Conservation (phyloP, 2,329 filamentous ascomycete species). For the Madurella mycetomatis region DNA sequence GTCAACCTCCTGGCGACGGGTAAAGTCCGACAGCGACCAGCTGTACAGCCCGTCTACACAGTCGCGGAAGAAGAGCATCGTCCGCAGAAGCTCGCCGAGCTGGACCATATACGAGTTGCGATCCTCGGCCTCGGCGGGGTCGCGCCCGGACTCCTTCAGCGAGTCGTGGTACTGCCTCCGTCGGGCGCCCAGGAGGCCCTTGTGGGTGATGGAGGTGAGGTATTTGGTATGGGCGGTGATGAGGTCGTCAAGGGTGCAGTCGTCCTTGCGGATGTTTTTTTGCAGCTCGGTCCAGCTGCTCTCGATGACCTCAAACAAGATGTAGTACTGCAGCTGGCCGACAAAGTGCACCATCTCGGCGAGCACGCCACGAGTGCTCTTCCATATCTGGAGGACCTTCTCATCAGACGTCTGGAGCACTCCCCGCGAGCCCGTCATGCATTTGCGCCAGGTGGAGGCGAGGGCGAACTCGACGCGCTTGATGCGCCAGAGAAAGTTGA, state of each 20-base stretch:
- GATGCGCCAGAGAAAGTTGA: conserved; percentile 98
- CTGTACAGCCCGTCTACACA: conserved; percentile 91
- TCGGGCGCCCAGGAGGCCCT: conserved; percentile 80
- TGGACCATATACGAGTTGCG: conserved; percentile 79
- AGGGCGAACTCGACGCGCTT: conserved; percentile 96
- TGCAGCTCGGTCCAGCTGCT: conserved; percentile 91
- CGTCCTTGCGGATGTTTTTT: conserved; percentile 73
- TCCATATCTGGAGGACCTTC: conserved; percentile 76
- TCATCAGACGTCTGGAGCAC: conserved; percentile 72
- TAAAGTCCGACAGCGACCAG: conserved; percentile 93
- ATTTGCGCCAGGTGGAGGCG: conserved; percentile 85
- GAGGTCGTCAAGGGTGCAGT: conserved; percentile 89
- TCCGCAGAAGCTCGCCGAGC: conserved; percentile 84
- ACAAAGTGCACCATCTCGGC: conserved; percentile 99
- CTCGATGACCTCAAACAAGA: conserved; percentile 97
- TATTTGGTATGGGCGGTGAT: conserved; percentile 89
- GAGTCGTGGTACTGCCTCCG: conserved; percentile 38
- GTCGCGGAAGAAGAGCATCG: conserved; percentile 92
- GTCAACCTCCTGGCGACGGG: conserved; percentile 77
- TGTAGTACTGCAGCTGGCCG: conserved; percentile 96
- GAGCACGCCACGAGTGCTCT: conserved; percentile 77
- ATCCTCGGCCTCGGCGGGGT: conserved; percentile 55
- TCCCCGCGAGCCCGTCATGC: conserved; percentile 91
- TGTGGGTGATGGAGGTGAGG: conserved; percentile 90
- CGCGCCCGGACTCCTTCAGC: conserved; percentile 32